Evolutionary conservation across 2,329 filamentous ascomycete genomes (phyloP), one percentile per base, ranked within the genome.

Genomic region (Sphaerulina populicola): DNA sequence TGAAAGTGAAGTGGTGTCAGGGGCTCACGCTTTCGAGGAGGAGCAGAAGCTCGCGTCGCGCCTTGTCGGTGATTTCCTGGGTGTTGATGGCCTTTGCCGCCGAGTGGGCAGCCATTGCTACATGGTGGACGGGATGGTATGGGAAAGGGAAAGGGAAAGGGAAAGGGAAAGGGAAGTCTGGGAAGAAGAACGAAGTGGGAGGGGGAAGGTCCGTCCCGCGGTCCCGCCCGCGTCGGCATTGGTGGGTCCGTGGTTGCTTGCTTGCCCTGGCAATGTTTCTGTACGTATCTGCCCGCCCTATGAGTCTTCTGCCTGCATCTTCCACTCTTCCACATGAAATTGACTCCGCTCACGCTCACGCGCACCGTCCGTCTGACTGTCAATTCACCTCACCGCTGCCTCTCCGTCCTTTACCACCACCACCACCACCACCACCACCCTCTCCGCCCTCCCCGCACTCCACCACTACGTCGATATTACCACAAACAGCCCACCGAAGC

Each of bases 1-100:
- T 31, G 27, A 29, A 15, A 14, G 18, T 35, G 21, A 35, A 49
- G 47, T 52, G 58, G 59, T 64, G 62, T 68, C 3, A 39, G 47
- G 15, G 73, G 86, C 89, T 81, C 85, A 98, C 93, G 71, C 86
- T 85, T 79, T 97, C 91, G 56, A 98, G 84, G 62, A 97, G 82
- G 71, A 85, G 83, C 61, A 98, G 78, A 60, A 98, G 77, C 68
- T 96, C 88, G 69, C 89, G 89, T 56, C 89, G 85, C 60, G 89
- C 86, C 72, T 86, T 88, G 59, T 86, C 84, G 64, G 79, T 82
- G 68, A 93, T 81, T 65, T 88, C 81, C 62, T 86, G 81, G 54
- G 83, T 80, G 69, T 83, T 84, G 68, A 93, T 87, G 59, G 70
- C 63, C 57, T 83, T 85, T 68, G 90, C 86, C 59, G 70, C 62